Evolutionary conservation across 2,329 filamentous ascomycete genomes (phyloP).

Genomic region (Sphaerulina vaccinii): DNA sequence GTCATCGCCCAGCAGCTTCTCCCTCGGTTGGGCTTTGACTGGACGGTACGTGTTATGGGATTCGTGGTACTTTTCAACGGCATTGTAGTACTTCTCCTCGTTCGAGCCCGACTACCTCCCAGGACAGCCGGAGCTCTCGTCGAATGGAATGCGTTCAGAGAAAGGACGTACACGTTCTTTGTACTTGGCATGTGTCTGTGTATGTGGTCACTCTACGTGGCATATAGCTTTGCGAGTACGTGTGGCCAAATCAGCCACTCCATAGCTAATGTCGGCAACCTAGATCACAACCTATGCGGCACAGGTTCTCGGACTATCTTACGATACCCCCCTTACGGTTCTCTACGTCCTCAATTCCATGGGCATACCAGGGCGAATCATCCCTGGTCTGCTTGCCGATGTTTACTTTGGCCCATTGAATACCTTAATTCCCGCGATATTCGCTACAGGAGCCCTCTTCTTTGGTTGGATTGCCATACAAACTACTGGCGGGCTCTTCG

Average conservation of each 20-base stretch:
- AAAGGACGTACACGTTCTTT: slow-evolving; percentile 42
- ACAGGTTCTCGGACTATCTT: too few species aligned
- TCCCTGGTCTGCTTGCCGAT: slow-evolving; percentile 48
- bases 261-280: background rate
- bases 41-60: slow-evolving; percentile 52
- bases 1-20: slow-evolving; percentile 52
- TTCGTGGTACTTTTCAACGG: slow-evolving; percentile 43
- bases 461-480: slow-evolving; percentile 40
- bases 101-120: slow-evolving; percentile 38
- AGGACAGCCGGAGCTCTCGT: slow-evolving; percentile 39
- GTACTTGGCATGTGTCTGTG: slow-evolving; percentile 42
- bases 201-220: slow-evolving; percentile 42
- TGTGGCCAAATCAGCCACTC: slow-evolving; percentile 60
- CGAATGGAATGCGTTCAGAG: slow-evolving; percentile 24
- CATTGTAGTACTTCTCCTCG: slow-evolving; percentile 39
- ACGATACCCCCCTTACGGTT: too few species aligned
- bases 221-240: slow-evolving; percentile 57
- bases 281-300: too few species aligned
- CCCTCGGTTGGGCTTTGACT: slow-evolving; percentile 50
- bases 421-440: slow-evolving; percentile 42
- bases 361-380: slow-evolving; percentile 44
- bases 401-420: slow-evolving; percentile 45
- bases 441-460: slow-evolving; percentile 23
- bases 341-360: slow-evolving; percentile 66
- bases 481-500: slow-evolving; percentile 37